Conservation (phyloP, 2,329 filamentous ascomycete species). For the Pseudopyrenochaeta lycopersici region DNA sequence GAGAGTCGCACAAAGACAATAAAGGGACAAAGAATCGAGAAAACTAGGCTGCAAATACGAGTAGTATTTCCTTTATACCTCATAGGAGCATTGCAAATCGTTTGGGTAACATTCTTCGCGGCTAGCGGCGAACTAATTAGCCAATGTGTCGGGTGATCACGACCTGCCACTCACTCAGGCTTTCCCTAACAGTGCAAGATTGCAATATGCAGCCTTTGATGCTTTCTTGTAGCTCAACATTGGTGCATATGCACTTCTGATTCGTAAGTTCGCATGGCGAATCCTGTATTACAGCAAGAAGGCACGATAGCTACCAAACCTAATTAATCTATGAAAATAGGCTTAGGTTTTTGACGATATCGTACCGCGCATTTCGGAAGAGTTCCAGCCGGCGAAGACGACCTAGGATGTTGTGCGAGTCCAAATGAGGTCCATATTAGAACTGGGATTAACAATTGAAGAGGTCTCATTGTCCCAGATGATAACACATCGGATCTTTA, state of each 20-base stretch:
- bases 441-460: slow-evolving; percentile 23
- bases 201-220: slow-evolving; percentile 19
- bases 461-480: slow-evolving; percentile 18
- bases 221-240: slow-evolving; percentile 18
- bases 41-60: too few relatives aligned
- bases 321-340: slow-evolving; percentile 4
- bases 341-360: not conserved
- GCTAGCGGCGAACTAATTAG: too few relatives aligned
- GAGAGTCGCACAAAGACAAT: slow-evolving; percentile 49
- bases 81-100: slow-evolving; percentile 50
- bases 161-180: slow-evolving; percentile 21
- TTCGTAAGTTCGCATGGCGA: slow-evolving; percentile 20
- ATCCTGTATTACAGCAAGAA: slow-evolving; percentile 11
- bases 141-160: too few relatives aligned
- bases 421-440: slow-evolving; percentile 22
- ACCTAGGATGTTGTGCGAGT: slow-evolving; percentile 20
- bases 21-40: too few relatives aligned
- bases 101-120: slow-evolving; percentile 54
- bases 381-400: slow-evolving; percentile 13
- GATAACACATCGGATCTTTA: too few relatives aligned
- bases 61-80: too few relatives aligned
- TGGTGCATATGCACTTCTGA: slow-evolving; percentile 23
- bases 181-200: slow-evolving; percentile 24
- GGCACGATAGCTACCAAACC: slow-evolving; percentile 20
- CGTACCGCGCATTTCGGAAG: slow-evolving; percentile 32